Base-by-base conservation (phyloP, 768 basidiomycete species). In the Thelephora ganbajun region DNA sequence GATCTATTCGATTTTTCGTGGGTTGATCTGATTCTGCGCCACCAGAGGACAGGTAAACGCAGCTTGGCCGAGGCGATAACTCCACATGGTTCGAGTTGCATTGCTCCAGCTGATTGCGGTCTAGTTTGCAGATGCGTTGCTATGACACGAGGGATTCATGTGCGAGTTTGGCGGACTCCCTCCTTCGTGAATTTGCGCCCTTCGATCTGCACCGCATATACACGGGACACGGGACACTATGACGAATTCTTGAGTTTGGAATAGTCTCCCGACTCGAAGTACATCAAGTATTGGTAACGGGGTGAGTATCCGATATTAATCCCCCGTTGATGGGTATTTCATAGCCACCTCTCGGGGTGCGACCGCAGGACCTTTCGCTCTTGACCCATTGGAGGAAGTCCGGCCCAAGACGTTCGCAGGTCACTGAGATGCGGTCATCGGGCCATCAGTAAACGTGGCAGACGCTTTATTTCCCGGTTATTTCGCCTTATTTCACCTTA, bases 371-470 rank as follows among this genome's bases (percentile, higher is more conserved):
- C 64, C 98, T 12, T 98, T 88, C 65, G 97, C 92, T 0, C 67
- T 99, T 19, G 73, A n/a, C 56, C 91, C 94, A 0, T 61, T 96
- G 0, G 86, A 94, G 55, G 92, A 87, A 0, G 98, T 92, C 67
- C 73, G 89, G 49, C 91, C 94, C 2, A 98, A 97, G 70, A 97
- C 90, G 0, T 97, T 98, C 61, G 85, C 92, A 12, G 94, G 96
- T 1, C 96, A 99, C 60, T 74, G 79, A 46, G 92, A 94, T 59
- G 75, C 82, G 0, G 84, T 99, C 0, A 52, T 97, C 1, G 75
- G n/a, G n/a, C n/a, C n/a, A n/a, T n/a, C n/a, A n/a, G n/a, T n/a
- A n/a, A n/a, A n/a, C n/a, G n/a, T n/a, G n/a, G n/a, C n/a, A n/a
- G n/a, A n/a, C n/a, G n/a, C n/a, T n/a, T n/a, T n/a, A n/a, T n/a